Conservation (phyloP, 371 early-diverging fungal species). For the Entomophthora muscae region DNA sequence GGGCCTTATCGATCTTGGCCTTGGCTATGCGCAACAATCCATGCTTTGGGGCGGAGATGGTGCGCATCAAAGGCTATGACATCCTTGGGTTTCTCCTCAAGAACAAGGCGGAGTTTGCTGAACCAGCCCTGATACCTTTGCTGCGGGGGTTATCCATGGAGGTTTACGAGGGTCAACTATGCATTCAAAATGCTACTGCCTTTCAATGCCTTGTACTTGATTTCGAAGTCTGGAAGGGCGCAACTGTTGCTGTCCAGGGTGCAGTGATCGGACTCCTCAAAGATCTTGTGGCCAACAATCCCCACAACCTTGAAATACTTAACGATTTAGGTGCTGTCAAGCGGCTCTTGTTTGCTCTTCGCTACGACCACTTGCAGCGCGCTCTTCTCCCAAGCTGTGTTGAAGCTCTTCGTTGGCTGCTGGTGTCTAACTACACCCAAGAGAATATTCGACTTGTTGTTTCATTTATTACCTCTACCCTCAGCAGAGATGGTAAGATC, state of each 20-base stretch:
- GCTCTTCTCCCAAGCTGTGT: conserved; percentile 33
- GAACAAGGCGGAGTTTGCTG: conserved; percentile 32
- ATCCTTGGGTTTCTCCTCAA: conserved; percentile 45
- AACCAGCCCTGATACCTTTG: too few species aligned
- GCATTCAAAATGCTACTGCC: conserved; percentile 44
- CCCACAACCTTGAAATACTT: conserved; percentile 11
- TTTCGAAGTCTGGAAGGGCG: conserved; percentile 50
- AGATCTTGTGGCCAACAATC: conserved; percentile 36
- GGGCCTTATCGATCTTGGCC: conserved; percentile 35
- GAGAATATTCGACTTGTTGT: conserved; percentile 45
- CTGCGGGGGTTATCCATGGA: too few species aligned
- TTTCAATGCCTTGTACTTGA: conserved; percentile 45
- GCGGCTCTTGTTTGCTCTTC: conserved; percentile 36
- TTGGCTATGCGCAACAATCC: conserved; percentile 43
- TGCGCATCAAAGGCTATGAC: conserved; percentile 48
- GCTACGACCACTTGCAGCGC: conserved; percentile 34
- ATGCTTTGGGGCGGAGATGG: conserved; percentile 59
- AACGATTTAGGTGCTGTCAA: conserved; percentile 30
- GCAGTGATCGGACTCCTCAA: conserved; percentile 42
- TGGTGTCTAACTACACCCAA: conserved; percentile 34
- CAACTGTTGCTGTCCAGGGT: conserved; percentile 33
- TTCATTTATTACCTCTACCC: conserved; percentile 44
- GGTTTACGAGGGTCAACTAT: too few species aligned
- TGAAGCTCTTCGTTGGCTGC: conserved; percentile 30
- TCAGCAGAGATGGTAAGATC: conserved; percentile 27